A percentile compares a stretch with the other conserved stretches of the same genome.
phyloP scores from a whole-genome alignment of 2,329 filamentous ascomycete species.

The Apiospora phragmitis region DNA sequence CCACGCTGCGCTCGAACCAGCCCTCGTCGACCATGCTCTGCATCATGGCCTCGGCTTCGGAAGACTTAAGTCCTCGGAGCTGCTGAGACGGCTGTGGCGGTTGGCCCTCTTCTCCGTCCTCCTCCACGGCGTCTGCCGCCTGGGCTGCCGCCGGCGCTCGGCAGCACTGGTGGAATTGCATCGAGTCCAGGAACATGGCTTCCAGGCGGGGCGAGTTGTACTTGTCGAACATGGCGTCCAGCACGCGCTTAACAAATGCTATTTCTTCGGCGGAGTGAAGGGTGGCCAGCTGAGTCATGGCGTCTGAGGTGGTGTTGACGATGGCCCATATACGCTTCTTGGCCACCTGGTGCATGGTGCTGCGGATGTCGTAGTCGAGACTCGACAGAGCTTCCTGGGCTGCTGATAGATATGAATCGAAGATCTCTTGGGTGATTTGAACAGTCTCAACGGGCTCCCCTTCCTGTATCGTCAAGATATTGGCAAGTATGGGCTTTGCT shows the following conservation, averaged over 20 bases:
- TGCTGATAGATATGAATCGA: conserved; percentile 67
- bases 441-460: conserved; percentile 41
- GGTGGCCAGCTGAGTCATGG: conserved; percentile 84
- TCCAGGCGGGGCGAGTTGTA: conserved; percentile 81
- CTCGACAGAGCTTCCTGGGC: conserved; percentile 72
- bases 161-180: conserved; percentile 74
- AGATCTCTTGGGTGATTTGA: conserved; percentile 67
- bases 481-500: conserved; percentile 72
- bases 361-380: conserved; percentile 88
- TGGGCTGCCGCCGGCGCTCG: conserved; percentile 40
- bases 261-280: conserved; percentile 81
- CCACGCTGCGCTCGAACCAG: conserved; percentile 76
- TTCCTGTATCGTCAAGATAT: conserved; percentile 63
- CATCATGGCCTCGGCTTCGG: conserved; percentile 75
- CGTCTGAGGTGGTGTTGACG: conserved; percentile 85
- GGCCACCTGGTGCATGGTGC: conserved; percentile 65
- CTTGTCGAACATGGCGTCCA: conserved; percentile 90
- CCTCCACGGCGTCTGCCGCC: conserved; percentile 21
- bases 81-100: conserved; percentile 36
- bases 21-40: conserved; percentile 71
- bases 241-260: conserved; percentile 80
- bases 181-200: conserved; percentile 76
- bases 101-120: conserved; percentile 26
- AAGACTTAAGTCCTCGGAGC: conserved; percentile 65
- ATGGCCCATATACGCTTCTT: conserved; percentile 75